Conservation (phyloP, 176 grass and related monocot species). For the Saccharum officinarum region DNA sequence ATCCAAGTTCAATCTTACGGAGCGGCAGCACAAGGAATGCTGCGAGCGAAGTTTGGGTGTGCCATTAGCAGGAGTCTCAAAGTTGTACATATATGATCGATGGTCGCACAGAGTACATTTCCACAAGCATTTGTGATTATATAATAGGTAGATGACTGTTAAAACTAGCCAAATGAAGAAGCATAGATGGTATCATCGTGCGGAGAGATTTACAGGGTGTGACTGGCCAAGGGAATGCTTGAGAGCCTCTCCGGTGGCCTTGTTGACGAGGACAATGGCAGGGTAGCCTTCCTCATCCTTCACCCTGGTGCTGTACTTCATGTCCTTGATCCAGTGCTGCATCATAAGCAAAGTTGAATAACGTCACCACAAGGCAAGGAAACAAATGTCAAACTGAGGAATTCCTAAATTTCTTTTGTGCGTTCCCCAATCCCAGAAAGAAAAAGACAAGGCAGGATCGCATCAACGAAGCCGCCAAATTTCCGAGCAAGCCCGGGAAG, state of each 20-base stretch:
- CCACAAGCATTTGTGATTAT: neutral
- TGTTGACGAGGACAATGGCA: slow-evolving; percentile 69
- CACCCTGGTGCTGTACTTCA: slow-evolving; percentile 81
- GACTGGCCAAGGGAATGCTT: slow-evolving; percentile 77
- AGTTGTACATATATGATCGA: neutral
- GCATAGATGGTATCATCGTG: neutral
- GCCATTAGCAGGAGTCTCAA: neutral
- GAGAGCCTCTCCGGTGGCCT: slow-evolving; percentile 75
- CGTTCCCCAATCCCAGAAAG: neutral
- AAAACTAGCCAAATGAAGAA: neutral
- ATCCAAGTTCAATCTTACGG: neutral
- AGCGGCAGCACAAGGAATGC: neutral
- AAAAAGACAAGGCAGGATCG: slow-evolving; percentile 5
- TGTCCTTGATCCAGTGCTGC: slow-evolving; percentile 89
- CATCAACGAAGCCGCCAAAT: neutral
- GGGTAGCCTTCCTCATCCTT: slow-evolving; percentile 85
- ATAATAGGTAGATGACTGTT: neutral
- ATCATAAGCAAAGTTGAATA: neutral
- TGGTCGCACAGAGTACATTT: neutral
- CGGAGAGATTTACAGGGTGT: slow-evolving; percentile 46
- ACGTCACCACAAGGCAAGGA: neutral
- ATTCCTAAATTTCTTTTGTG: neutral
- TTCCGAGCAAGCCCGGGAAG: neutral
- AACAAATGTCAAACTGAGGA: neutral
- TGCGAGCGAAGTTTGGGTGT: neutral